These are phyloP conservation scores for Psidium friedrichsthalianum DNA, from an alignment of 345 rosid species.

Conservation along the genomic window DNA sequence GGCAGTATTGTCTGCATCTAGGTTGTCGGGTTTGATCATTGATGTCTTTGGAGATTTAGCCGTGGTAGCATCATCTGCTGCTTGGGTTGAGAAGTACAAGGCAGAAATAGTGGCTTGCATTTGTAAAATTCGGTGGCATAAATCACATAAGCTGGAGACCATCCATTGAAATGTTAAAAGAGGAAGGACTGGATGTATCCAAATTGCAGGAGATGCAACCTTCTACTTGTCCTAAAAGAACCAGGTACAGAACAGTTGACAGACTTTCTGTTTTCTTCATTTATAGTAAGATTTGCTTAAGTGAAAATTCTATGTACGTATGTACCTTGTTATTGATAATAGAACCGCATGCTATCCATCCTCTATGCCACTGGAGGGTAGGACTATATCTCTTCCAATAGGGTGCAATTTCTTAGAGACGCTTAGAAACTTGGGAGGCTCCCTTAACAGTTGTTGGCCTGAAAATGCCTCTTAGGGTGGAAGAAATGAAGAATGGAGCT, in stretches of 20 bases:
- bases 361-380: neutral
- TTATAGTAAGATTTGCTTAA: neutral
- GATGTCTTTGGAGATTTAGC: conserved; percentile 89
- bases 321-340: neutral
- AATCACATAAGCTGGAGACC: conserved; percentile 82
- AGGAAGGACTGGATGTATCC: conserved; percentile 66
- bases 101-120: conserved; percentile 47
- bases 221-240: conserved; percentile 42
- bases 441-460: neutral
- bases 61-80: conserved; percentile 93
- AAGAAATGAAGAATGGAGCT: neutral
- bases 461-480: neutral
- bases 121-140: conserved; percentile 38
- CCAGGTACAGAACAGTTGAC: conserved; percentile 29
- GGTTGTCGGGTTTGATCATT: conserved; percentile 79
- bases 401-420: neutral
- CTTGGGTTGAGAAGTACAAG: conserved; percentile 90
- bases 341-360: neutral
- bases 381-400: neutral
- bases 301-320: neutral
- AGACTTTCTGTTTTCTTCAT: neutral
- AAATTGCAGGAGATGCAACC: conserved; percentile 26
- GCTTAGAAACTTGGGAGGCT: neutral
- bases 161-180: conserved; percentile 76
- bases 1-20: neutral